Base-by-base conservation (phyloP, 768 basidiomycete species). In the Tubosaeta sp. region DNA sequence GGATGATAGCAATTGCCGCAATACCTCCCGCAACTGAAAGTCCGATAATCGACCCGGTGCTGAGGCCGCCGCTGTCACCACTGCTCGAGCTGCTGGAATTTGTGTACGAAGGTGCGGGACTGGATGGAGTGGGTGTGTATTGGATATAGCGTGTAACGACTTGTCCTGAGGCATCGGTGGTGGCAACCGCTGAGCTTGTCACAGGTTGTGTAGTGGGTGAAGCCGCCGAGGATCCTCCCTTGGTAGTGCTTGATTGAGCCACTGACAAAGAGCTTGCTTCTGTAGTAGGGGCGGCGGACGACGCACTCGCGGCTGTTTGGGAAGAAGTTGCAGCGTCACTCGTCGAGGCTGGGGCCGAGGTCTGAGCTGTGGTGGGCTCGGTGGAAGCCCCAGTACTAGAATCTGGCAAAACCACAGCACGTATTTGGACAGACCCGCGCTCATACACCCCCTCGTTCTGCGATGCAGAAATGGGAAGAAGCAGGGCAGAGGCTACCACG, bases 21-120 rank as follows among this genome's bases (percentile, higher is more conserved):
- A 91, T 73, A 48, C 88, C 90, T 38, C 87, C 90, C 3, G 88
- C 83, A 21, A 92, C 87, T 0, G 88, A 84, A 52, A 93, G 73
- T 30, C 89, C 90, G 39, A 91, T 67, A 60, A 93, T 88, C 35
- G 87, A 85, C 4, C 86, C 86, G 6, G 79, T 84, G 40, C 82
- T 67, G 16, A 89, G 64, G n/a, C 82, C 75, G 24, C 63, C 50
- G 24, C 44, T 38, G 4, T 36, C 22, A 22, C 14, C 22, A 18
- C 42, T 7, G 19, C 19, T 44, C 19, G 3, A 18, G 30, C 19
- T 34, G 12, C 18, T 32, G 49, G 62, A 49, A 22, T 46, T 38
- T 9, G 63, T 54, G 48, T 53, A 54, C 6, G 70, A 61, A 19
- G 71, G 50, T 5, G 67, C n/a, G 11, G 63, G 49, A 9, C 71